Base-by-base conservation (phyloP, 1,284 basidiomycete species). In the Fomitopsis pinicola region DNA sequence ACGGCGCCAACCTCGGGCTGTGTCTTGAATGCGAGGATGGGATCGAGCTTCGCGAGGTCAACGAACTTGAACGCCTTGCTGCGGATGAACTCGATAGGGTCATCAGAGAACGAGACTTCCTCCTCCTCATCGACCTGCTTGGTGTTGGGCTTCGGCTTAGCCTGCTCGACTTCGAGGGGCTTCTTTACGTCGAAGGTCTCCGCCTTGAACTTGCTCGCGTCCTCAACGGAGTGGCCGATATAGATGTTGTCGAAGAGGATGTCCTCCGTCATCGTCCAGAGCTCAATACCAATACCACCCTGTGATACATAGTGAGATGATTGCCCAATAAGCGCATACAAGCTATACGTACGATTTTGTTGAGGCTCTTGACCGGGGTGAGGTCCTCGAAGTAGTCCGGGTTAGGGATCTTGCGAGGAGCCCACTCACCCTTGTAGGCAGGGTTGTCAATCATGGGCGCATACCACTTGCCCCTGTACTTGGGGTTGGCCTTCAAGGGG, bases 201-300 rank as follows among this genome's bases (percentile, higher is more conserved):
- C 62, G 80, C 81, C 72, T 93, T 91, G 30, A 90, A 76, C 40
- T 80, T 74, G 67, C 90, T 87, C 67, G 95, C 95, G 66, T 96
- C 92, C 55, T 86, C 85, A 62, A 85, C 75, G 36, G 94, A 95
- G 81, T 95, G 89, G 63, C 95, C 95, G 64, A 98, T 78, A 80
- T 94, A 98, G 72, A 98, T 87, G 83, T 97, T 95, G 79, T 94
- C 88, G 76, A 95, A 97, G 69, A 97, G 85, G 69, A 97, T 97
- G 73, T 96, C 92, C 78, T 97, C 95, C 55, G 94, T 96, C 96
- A 98, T 98, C 60, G 95, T 96, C 95, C 95, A 98, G 71, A 98
- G 87, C 77, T 98, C 95, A 65, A 98, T 95, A 74, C 95, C 95
- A 67, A 98, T 85, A 79, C 95, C 96, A 67, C 92, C 93, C 85